Conservation (phyloP, 352 stramenopile species). For the Pythium phragmitis region DNA sequence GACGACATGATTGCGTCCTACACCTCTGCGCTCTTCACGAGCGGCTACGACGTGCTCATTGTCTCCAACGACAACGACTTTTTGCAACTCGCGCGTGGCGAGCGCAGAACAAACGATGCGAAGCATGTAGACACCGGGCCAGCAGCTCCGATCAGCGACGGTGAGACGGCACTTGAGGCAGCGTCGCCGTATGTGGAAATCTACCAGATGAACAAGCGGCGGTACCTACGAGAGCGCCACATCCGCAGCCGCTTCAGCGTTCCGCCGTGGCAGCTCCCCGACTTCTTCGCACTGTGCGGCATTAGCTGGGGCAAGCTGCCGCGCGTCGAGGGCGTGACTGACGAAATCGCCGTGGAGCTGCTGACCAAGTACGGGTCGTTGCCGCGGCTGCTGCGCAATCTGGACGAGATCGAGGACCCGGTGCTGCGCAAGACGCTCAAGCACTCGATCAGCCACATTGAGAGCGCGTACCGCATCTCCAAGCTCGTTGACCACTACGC, state of each 20-base stretch:
- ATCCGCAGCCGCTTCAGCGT: constrained; percentile 58
- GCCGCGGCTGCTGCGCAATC: constrained; percentile 52
- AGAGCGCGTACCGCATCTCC: constrained; percentile 75
- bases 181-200: constrained; percentile 46
- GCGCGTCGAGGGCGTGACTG: constrained; percentile 51
- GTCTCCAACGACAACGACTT: constrained; percentile 43
- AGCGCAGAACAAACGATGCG: neutral
- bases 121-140: too few species aligned
- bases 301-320: constrained; percentile 68
- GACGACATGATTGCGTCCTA: constrained; percentile 43
- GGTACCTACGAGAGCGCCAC: constrained; percentile 64
- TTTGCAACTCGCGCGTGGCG: constrained; percentile 29
- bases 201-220: constrained; percentile 72
- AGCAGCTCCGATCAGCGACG: neutral
- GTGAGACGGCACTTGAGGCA: neutral
- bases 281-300: constrained; percentile 66
- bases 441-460: constrained; percentile 66
- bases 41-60: constrained; percentile 32
- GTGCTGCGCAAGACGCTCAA: constrained; percentile 62
- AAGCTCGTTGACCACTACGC: constrained; percentile 54
- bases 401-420: constrained; percentile 59
- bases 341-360: constrained; percentile 58
- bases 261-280: constrained; percentile 39
- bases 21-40: constrained; percentile 14
- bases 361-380: constrained; percentile 62